Conservation (phyloP, 1,284 basidiomycete genomes). For the Fomes fomentarius region DNA sequence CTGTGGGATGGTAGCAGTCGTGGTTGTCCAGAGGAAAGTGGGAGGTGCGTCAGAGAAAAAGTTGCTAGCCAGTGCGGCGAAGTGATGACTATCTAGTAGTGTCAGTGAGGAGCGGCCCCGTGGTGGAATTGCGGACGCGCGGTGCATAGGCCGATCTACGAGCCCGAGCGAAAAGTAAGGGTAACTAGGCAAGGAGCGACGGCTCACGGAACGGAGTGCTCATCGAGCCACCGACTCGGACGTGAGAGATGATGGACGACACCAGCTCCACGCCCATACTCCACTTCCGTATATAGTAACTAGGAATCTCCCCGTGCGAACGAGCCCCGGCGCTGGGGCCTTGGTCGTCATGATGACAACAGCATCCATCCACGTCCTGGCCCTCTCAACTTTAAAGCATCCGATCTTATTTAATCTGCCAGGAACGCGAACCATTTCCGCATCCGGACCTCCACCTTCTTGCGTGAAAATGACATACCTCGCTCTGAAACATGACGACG, state of each 20-base stretch:
- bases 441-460: too few species aligned
- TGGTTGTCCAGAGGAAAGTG: constrained; percentile 4
- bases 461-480: too few species aligned
- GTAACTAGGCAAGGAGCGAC: constrained; percentile 13
- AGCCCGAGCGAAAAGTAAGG: constrained; percentile 7
- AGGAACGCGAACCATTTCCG: too few species aligned
- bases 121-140: constrained; percentile 7
- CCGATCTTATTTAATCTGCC: too few species aligned
- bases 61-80: not conserved
- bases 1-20: constrained; percentile 8
- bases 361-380: too few species aligned
- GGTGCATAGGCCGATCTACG: constrained; percentile 1
- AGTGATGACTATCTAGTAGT: not conserved
- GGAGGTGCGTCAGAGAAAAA: not conserved
- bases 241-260: not conserved
- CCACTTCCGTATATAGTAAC: constrained; percentile 13
- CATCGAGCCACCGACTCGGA: constrained; percentile 2
- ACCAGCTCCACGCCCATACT: not conserved
- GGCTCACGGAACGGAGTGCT: constrained; percentile 1
- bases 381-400: too few species aligned
- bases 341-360: constrained; percentile 16
- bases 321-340: constrained; percentile 3
- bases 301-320: constrained; percentile 14
- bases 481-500: too few species aligned
- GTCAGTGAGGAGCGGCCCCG: constrained; percentile 14